Evolutionary conservation across 139 green algal genomes (phyloP).

Genomic region (Trebouxia sp.): DNA sequence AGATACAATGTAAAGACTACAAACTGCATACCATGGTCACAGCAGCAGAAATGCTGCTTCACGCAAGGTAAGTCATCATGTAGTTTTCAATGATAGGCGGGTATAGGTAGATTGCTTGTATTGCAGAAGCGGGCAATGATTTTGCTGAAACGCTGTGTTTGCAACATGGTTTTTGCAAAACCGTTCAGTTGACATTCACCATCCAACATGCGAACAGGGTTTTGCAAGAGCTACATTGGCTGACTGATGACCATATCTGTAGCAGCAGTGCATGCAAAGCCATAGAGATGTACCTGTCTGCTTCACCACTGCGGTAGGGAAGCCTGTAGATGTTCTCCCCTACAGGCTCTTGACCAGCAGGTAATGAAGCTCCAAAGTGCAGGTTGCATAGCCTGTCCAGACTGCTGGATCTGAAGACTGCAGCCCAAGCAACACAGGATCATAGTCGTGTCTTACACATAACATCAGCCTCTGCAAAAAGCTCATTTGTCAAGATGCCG

Average conservation of each 20-base stretch:
- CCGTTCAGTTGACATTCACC: too few species aligned
- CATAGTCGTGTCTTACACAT: not conserved
- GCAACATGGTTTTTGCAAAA: too few species aligned
- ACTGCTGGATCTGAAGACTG: conserved; percentile 2
- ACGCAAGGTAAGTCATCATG: too few species aligned
- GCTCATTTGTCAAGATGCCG: not conserved
- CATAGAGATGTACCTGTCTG: not conserved
- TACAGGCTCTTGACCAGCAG: not conserved
- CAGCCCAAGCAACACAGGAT: not conserved
- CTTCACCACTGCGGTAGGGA: not conserved
- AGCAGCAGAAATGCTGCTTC: too few species aligned
- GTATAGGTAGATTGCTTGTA: too few species aligned
- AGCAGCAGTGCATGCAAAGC: not conserved
- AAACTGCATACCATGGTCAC: too few species aligned
- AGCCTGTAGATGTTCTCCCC: conserved; percentile 2
- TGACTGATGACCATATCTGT: not conserved
- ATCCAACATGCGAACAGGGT: not conserved
- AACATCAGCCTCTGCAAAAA: not conserved
- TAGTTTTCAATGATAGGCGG: too few species aligned
- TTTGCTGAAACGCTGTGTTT: too few species aligned
- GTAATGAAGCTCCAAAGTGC: not conserved
- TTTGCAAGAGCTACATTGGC: not conserved
- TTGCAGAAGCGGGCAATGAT: too few species aligned
- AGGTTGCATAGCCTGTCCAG: not conserved
- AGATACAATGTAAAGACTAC: too few species aligned